Base-by-base conservation (phyloP, 1,284 basidiomycete genomes). In the Earliella scabrosa region DNA sequence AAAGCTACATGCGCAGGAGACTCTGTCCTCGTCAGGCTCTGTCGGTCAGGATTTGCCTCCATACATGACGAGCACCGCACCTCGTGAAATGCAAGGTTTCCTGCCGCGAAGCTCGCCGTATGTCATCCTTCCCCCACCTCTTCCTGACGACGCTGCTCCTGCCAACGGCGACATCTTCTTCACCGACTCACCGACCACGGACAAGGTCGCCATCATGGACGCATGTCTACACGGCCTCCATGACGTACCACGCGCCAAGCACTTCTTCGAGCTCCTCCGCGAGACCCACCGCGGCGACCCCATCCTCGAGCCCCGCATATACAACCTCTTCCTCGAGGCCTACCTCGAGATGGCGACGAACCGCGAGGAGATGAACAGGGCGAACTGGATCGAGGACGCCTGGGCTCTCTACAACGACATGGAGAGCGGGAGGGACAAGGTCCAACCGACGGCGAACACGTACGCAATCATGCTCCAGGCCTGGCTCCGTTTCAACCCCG, bases 151-250 rank as follows among this genome's bases (percentile, higher is more conserved):
- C 63, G 64, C 67, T 45, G 52, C 69, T 8, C 72, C 75, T 3
- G 60, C 70, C 2, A 56, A 74, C 13, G 77, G 81, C 69, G 76
- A 85, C 67, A 63, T 83, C 64, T 84, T 87, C 78, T 86, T 88
- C 73, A 77, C 80, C 10, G 81, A 88, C 66, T 82, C 88, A 0
- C 68, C 75, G 0, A 84, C 86, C 0, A 83, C 87, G 68, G 89
- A 93, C 67, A 77, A 82, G 45, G 70, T 92, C 11, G 83, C 89
- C 0, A 80, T 93, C 60, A 88, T 95, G 71, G 86, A 90, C 63
- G 90, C 90, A 0, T 94, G 92, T 69, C 71, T 94, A 14, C 81
- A 88, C 67, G 83, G 87, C 58, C 70, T 84, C 1, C 84, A 88
- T 70, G 87, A 93, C 65, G 85, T 92, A 0, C 78, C 80, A 0